Evolutionary conservation across 495 filamentous ascomycete genomes (phyloP).

Genomic region (Talaromyces wortmannii): DNA sequence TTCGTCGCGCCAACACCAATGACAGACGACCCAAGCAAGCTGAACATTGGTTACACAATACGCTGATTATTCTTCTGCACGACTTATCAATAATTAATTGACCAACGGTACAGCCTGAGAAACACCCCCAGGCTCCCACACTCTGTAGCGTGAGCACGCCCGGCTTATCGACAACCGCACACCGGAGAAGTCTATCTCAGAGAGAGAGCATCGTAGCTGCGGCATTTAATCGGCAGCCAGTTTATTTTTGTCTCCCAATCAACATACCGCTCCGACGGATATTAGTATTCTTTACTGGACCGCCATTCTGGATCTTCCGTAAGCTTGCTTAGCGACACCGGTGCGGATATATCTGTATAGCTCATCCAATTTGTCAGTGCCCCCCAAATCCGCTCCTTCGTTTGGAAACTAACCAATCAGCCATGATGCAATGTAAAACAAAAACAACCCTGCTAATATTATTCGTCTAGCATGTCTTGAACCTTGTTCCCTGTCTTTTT

Average conservation of each 20-base stretch:
- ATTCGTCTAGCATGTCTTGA: conserved; percentile 4
- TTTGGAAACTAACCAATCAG: not conserved
- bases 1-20: too few relatives aligned
- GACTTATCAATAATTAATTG: too few relatives aligned
- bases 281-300: not conserved
- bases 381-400: not conserved
- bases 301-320: not conserved
- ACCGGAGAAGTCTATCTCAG: too few relatives aligned
- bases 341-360: not conserved
- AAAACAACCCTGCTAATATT: not conserved
- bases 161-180: too few relatives aligned
- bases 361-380: not conserved
- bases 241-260: not conserved
- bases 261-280: not conserved
- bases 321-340: not conserved
- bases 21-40: too few relatives aligned
- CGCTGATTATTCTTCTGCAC: too few relatives aligned
- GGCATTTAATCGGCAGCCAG: too few relatives aligned
- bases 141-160: too few relatives aligned
- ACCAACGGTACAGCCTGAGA: too few relatives aligned
- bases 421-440: not conserved
- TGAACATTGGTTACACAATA: too few relatives aligned
- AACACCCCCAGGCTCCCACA: too few relatives aligned
- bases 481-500: conserved; percentile 4
- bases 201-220: too few relatives aligned